Base-by-base conservation (phyloP, 75 land plant genomes). In the Pinus albicaulis region DNA sequence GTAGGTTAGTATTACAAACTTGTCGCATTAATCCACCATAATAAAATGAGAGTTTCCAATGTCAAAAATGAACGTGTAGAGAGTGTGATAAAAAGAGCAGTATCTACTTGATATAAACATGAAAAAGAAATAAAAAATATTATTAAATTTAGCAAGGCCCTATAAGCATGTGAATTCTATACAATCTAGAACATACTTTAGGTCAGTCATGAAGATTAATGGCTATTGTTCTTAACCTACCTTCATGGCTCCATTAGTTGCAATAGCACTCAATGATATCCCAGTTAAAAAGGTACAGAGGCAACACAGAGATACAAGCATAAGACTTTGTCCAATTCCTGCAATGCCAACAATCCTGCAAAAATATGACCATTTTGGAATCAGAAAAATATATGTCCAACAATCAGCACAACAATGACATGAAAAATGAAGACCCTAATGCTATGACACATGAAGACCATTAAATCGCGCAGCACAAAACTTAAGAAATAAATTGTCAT, bases 241-340 rank as follows among this genome's bases (percentile, higher is more conserved):
- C 99, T 97, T 97, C 99, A 97, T 97, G 53, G 99, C 99, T 57
- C 99, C 99, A 89, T 97, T 97, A 26, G 99, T 97, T 69, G 99
- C 99, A 77, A 97, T 97, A 19, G 99, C 99, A 86, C 99, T 97
- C 52, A 97, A 80, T 13, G 99, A 97, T 57, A 97, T 86, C 61
- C 85, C 80, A 72, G 99, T 97, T 79, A 97, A 81, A 76, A 92
- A 95, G 19, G 99, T 97, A 76, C 99, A 97, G 3, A 82, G 31
- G 19, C 95, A 92, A 82, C 99, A 97, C 61, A 95, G 82, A 23
- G 90, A 63, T 15, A 97, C 93, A 74, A 97, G 79, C 78, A 97
- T 4, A 31, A 97, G 82, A 25, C 94, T 93, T 24, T 90, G 90
- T 59, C 98, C 88, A 53, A 97, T 86, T 74, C 99, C 99, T 78